These are phyloP conservation scores for Arctium lappa DNA, from an alignment of 129 eudicot genomes.

Conservation along the genomic window DNA sequence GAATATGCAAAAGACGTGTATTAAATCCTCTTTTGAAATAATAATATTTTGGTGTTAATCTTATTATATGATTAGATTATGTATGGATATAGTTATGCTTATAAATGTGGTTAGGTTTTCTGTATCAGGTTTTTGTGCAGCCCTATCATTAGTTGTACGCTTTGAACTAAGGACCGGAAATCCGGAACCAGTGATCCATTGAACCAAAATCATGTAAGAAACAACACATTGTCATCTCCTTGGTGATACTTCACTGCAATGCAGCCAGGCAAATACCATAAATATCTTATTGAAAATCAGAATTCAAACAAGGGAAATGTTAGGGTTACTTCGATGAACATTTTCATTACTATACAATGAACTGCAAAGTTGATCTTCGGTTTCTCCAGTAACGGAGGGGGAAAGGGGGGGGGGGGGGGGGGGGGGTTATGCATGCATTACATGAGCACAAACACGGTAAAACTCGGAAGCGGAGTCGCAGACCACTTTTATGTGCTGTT, in stretches of 20 bases:
- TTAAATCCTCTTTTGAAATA: too few species aligned
- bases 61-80: too few species aligned
- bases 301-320: not conserved
- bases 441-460: not conserved
- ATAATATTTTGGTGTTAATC: too few species aligned
- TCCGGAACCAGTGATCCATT: not conserved
- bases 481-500: constrained; percentile 34
- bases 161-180: not conserved
- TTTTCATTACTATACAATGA: not conserved
- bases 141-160: not conserved
- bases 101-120: too few species aligned
- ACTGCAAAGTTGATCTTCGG: not conserved
- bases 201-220: not conserved
- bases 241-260: not conserved
- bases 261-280: not conserved
- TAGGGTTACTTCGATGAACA: not conserved
- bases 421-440: not conserved
- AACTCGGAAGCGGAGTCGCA: not conserved
- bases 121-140: not conserved
- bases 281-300: not conserved
- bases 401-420: not conserved
- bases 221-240: not conserved
- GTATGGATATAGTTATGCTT: too few species aligned
- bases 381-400: not conserved
- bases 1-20: too few species aligned